These are phyloP conservation scores for Brassica carinata DNA, from an alignment of 345 rosid species.

Conservation along the genomic window DNA sequence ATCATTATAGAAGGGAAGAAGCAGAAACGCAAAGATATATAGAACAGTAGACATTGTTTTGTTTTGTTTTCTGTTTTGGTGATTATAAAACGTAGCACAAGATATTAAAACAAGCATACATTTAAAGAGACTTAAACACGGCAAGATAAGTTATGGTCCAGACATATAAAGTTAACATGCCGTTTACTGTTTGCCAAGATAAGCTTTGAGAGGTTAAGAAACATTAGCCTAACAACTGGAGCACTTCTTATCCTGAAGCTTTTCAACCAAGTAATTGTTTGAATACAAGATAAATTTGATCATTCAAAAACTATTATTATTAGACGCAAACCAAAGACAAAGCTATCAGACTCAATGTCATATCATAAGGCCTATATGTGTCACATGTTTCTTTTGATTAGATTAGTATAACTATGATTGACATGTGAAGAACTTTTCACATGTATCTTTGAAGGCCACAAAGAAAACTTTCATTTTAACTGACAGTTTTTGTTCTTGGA, in stretches of 20 bases:
- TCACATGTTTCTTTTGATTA: background rate
- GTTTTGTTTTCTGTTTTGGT: constrained; percentile 2
- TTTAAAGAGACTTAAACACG: background rate
- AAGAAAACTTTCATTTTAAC: background rate
- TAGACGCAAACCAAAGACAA: background rate
- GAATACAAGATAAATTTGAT: background rate
- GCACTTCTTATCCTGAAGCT: background rate
- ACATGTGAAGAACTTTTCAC: background rate
- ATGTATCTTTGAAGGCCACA: background rate
- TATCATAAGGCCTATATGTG: background rate
- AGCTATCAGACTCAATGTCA: background rate
- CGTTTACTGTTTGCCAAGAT: background rate
- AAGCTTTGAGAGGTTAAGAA: constrained; percentile 2
- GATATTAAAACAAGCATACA: background rate
- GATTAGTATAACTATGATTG: background rate
- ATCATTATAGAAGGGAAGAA: no score
- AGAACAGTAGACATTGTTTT: no score
- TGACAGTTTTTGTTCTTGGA: background rate
- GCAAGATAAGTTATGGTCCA: background rate
- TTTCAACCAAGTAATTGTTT: background rate
- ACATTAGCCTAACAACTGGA: background rate
- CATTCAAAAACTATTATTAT: background rate
- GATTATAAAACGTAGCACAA: background rate
- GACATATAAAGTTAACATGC: background rate
- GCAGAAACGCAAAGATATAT: no score